Evolutionary conservation across 2,329 filamentous ascomycete species (phyloP).

Genomic region (Endocalyx cinctus): DNA sequence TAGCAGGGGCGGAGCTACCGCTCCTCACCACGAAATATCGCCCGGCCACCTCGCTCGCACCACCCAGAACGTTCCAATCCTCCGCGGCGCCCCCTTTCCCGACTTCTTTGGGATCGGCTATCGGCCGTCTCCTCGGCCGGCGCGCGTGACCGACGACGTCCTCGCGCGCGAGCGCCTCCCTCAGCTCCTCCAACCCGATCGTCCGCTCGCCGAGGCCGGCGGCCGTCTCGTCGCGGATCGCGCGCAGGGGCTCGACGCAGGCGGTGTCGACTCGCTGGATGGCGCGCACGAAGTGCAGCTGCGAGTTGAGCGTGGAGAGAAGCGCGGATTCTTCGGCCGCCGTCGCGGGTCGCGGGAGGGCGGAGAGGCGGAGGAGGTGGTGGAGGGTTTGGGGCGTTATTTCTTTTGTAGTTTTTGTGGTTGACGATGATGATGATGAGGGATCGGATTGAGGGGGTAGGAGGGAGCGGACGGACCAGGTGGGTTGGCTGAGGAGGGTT

Average conservation of each 20-base stretch:
- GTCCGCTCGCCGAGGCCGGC: conserved; percentile 50
- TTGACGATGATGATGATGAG: conserved; percentile 16
- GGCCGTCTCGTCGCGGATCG: conserved; percentile 75
- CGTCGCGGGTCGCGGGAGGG: conserved; percentile 68
- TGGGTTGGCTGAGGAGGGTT: conserved; percentile 63
- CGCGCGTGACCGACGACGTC: conserved; percentile 51
- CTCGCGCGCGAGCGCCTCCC: conserved; percentile 55
- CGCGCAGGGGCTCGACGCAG: conserved; percentile 67
- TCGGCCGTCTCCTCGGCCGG: conserved; percentile 19
- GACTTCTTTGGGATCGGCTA: conserved; percentile 10
- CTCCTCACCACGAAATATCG: conserved; percentile 75
- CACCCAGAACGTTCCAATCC: conserved; percentile 66
- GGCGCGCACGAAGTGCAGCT: conserved; percentile 85
- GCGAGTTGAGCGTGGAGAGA: conserved; percentile 70
- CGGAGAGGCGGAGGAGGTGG: conserved; percentile 84
- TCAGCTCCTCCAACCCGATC: conserved; percentile 54
- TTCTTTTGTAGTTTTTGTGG: conserved; percentile 12
- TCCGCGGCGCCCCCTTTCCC: conserved; percentile 44
- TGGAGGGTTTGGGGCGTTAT: conserved; percentile 66
- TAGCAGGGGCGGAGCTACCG: no score
- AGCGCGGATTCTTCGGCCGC: conserved; percentile 62
- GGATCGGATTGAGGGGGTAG: conserved; percentile 48
- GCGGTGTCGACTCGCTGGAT: conserved; percentile 75
- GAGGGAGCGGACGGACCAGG: conserved; percentile 79
- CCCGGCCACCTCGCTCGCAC: conserved; percentile 62